A percentile compares a stretch with the other conserved stretches of the same genome.
Evolutionary conservation across 2,329 filamentous ascomycete species (phyloP).

Genomic region (Anthostomella pinea): DNA sequence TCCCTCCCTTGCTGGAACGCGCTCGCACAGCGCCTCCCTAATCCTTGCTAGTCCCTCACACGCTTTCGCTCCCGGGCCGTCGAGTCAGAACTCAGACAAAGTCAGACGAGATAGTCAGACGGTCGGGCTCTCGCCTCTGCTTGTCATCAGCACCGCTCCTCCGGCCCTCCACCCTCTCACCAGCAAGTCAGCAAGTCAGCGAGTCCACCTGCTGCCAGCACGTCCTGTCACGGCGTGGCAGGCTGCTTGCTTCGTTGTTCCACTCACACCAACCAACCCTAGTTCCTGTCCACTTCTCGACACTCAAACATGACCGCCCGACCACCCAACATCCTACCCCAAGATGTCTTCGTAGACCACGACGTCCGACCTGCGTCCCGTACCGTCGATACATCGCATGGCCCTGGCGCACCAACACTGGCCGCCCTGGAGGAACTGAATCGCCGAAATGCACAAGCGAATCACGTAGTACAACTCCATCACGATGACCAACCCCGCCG

Average conservation of each 20-base stretch:
- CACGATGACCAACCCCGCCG: conserved; percentile 11
- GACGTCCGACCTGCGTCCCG: conserved; percentile 15
- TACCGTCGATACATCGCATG: conserved; percentile 12
- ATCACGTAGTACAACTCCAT: conserved; percentile 19
- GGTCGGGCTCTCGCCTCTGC: no score
- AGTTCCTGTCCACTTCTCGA: background rate
- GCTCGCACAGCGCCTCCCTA: conserved; percentile 19
- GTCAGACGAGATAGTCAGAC: no score
- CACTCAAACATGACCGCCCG: conserved; percentile 28
- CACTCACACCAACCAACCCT: no score
- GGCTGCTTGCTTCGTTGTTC: no score
- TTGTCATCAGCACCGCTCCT: background rate
- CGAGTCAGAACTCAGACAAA: no score
- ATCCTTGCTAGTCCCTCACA: conserved; percentile 19
- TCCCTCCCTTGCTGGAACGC: no score
- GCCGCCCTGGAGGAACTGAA: conserved; percentile 25
- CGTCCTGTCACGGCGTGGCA: no score
- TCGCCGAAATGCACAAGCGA: conserved; percentile 24
- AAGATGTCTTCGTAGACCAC: conserved; percentile 24
- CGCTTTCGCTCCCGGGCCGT: conserved; percentile 1
- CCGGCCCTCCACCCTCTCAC: background rate
- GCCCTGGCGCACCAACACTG: conserved; percentile 19
- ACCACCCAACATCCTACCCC: conserved; percentile 24
- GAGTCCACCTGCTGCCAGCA: no score
- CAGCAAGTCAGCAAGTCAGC: no score